Evolutionary conservation across 2,329 filamentous ascomycete genomes (phyloP), one percentile per base, ranked within the genome.

Genomic region (Hortaea werneckii): DNA sequence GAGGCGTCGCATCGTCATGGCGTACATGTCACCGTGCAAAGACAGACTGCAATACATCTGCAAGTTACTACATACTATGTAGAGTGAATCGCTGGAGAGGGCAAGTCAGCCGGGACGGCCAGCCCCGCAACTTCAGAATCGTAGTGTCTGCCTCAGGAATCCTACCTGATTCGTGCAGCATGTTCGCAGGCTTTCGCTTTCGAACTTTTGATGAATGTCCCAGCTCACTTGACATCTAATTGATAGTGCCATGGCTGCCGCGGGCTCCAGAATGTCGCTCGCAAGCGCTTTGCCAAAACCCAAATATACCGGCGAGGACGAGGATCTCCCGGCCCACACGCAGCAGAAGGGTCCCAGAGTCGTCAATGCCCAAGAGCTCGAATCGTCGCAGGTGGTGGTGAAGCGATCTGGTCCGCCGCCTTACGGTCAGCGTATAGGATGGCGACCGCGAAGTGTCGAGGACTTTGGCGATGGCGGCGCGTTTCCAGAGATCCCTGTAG

Each of bases 391-490:
- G 65, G 75, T 96, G 55, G 85, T 94, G 12, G 67, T 94, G 49
- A 85, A 84, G 78, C 83, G 82, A 70, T 77, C 79, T 47, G 89
- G 89, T 12, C 88, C 89, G 48, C 92, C 92, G 7, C 75, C 87
- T 1, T 98, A 96, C 58, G 87, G 87, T 42, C 82, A 88, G 64
- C 83, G 92, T 60, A 69, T 79, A 64, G 86, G 85, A 77, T 98
- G 92, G 92, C 80, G 92, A 54, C 92, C 92, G 29, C 83, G 90
- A 59, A 77, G 77, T 37, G 79, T 85, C 52, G 89, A 95, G 63
- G 92, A 98, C 66, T 98, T 89, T 69, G 89, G 87, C 58, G 89
- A 96, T 73, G 92, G 92, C 53, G 92, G 92, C 58, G 88, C 90
- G 43, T 98, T 95, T 62, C 92, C 92, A 34, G 90, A 96, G 68